These are phyloP conservation scores for Hypoxylon rubiginosum DNA, from an alignment of 2,329 filamentous ascomycete genomes.

Conservation along the genomic window DNA sequence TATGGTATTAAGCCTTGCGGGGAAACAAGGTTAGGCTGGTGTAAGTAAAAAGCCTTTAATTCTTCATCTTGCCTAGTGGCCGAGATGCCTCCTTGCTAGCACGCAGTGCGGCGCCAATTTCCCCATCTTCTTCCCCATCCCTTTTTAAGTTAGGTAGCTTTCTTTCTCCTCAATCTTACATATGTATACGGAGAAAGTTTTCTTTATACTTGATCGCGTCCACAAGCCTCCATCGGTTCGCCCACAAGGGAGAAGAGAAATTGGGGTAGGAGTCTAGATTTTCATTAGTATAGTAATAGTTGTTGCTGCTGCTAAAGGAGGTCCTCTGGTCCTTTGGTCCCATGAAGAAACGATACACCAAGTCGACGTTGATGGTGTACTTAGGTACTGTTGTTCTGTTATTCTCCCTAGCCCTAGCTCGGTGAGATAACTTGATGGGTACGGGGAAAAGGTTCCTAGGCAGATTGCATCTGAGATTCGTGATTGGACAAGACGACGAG, in stretches of 20 bases:
- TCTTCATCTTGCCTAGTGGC: conserved; percentile 30
- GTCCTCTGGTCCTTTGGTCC: too few relatives aligned
- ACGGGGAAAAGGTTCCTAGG: conserved; percentile 12
- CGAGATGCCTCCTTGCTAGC: conserved; percentile 15
- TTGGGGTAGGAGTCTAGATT: not conserved
- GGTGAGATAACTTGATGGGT: conserved; percentile 34
- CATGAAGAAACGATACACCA: not conserved
- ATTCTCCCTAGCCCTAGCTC: conserved; percentile 18
- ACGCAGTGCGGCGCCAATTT: conserved; percentile 14
- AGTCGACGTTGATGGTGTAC: not conserved
- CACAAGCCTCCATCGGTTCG: not conserved
- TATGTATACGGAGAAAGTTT: not conserved
- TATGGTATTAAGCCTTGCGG: conserved; percentile 24
- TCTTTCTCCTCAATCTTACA: conserved; percentile 10
- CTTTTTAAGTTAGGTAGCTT: not conserved
- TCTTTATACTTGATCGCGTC: not conserved
- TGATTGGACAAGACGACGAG: conserved; percentile 25
- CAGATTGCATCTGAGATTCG: not conserved
- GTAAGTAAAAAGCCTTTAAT: conserved; percentile 18
- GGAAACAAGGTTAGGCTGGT: conserved; percentile 14
- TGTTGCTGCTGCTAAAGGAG: not conserved
- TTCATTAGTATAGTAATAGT: not conserved
- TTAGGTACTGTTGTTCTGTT: not conserved
- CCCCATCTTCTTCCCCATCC: conserved; percentile 27
- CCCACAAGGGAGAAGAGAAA: not conserved